Conservation (phyloP, 2,329 filamentous ascomycete genomes). For the Escovopsis sp. region DNA sequence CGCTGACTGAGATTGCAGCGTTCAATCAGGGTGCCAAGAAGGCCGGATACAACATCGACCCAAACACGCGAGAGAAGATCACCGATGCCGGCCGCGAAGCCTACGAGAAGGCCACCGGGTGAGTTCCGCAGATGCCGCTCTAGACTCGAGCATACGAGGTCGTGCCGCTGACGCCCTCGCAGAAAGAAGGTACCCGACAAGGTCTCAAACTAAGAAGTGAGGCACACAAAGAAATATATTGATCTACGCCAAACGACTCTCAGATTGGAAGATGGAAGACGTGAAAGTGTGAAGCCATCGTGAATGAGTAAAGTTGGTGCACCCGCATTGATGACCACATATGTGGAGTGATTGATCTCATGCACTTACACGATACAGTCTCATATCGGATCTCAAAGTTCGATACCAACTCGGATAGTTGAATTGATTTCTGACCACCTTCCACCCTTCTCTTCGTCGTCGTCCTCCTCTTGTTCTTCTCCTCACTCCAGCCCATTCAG, state of each 20-base stretch:
- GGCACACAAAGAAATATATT: too few relatives aligned
- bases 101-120: slow-evolving; percentile 16
- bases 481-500: too few relatives aligned
- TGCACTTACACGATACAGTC: too few relatives aligned
- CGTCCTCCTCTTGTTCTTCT: too few relatives aligned
- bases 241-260: not conserved
- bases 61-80: slow-evolving; percentile 15
- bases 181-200: not conserved
- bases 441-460: too few relatives aligned
- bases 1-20: slow-evolving; percentile 3
- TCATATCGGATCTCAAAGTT: not conserved
- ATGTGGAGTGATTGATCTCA: too few relatives aligned
- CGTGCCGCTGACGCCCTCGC: not conserved
- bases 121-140: slow-evolving; percentile 1
- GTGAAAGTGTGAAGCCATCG: too few relatives aligned
- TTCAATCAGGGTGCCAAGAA: slow-evolving; percentile 12
- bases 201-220: not conserved
- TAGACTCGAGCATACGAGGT: not conserved
- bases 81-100: slow-evolving; percentile 12
- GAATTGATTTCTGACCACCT: not conserved
- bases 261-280: too few relatives aligned
- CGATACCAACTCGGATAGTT: not conserved
- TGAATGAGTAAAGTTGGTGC: too few relatives aligned
- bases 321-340: too few relatives aligned
- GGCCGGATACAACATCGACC: slow-evolving; percentile 12